Percentiles rank a stretch among this genome's conserved stretches.
Evolutionary conservation across 1,284 basidiomycete genomes (phyloP).

Genomic region (Naganishia sp.): DNA sequence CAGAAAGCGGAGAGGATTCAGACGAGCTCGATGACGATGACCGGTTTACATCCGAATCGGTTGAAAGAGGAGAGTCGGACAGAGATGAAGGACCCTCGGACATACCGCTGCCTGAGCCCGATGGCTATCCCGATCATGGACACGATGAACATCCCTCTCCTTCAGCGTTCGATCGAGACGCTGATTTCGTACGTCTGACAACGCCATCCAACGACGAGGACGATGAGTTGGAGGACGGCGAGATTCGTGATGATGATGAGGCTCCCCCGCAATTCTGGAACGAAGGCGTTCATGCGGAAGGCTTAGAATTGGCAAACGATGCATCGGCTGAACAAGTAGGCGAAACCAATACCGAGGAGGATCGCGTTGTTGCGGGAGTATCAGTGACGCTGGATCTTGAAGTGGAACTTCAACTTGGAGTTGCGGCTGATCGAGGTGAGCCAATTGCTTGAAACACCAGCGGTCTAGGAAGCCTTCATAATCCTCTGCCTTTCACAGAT

Average conservation of each 20-base stretch:
- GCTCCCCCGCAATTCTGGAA: background rate
- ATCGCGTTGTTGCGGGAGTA: background rate
- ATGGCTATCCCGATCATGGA: too few species aligned
- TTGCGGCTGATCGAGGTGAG: background rate
- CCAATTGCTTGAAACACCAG: too few species aligned
- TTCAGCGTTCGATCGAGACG: background rate
- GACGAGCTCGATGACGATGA: too few species aligned
- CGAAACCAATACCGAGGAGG: background rate
- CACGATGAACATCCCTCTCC: background rate
- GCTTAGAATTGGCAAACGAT: too few species aligned
- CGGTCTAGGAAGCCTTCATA: too few species aligned
- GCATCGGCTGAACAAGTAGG: background rate
- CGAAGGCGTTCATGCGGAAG: too few species aligned
- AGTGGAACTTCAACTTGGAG: background rate
- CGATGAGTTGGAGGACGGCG: constrained; percentile 20
- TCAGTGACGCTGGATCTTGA: background rate
- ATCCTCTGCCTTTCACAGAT: background rate
- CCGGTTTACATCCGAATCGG: too few species aligned
- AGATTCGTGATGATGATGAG: constrained; percentile 3
- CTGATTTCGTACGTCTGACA: background rate
- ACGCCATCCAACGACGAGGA: constrained; percentile 4
- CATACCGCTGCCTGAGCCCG: too few species aligned
- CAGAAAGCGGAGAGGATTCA: too few species aligned
- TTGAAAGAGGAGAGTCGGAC: too few species aligned
- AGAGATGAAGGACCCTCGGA: too few species aligned